These are phyloP conservation scores for Botrytis squamosa DNA, from an alignment of 2,329 filamentous ascomycete genomes.

Conservation along the genomic window DNA sequence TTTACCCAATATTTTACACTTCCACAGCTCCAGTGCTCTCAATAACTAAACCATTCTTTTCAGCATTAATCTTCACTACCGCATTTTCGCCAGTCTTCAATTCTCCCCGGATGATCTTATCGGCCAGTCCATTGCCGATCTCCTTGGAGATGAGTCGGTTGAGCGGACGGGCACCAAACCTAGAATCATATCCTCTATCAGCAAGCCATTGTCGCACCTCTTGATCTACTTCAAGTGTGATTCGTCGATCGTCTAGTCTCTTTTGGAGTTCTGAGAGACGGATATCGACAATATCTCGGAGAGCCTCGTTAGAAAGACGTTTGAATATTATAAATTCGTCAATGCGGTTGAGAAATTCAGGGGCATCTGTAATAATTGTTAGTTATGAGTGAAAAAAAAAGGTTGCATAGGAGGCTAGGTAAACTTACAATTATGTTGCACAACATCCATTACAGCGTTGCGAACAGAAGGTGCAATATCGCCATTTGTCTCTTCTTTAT, in stretches of 20 bases:
- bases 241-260: slow-evolving; percentile 81
- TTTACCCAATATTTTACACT: background rate
- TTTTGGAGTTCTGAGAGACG: slow-evolving; percentile 79
- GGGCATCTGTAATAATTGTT: slow-evolving; percentile 54
- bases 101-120: slow-evolving; percentile 86
- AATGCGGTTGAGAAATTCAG: slow-evolving; percentile 94
- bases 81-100: slow-evolving; percentile 74
- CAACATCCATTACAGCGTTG: slow-evolving; percentile 83
- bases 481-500: slow-evolving; percentile 61
- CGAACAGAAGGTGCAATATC: slow-evolving; percentile 73
- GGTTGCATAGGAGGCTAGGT: slow-evolving; percentile 33
- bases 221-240: slow-evolving; percentile 68
- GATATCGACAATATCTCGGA: slow-evolving; percentile 93
- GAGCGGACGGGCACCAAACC: slow-evolving; percentile 85
- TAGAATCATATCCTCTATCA: slow-evolving; percentile 84
- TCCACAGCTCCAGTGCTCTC: slow-evolving; percentile 20
- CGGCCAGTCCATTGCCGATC: slow-evolving; percentile 84
- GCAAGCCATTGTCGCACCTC: slow-evolving; percentile 83
- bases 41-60: slow-evolving; percentile 58
- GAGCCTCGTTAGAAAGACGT: slow-evolving; percentile 71
- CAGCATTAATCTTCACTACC: slow-evolving; percentile 64
- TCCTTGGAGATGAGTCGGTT: slow-evolving; percentile 89
- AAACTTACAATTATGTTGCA: slow-evolving; percentile 56
- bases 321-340: slow-evolving; percentile 98
- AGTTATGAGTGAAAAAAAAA: background rate